Percentiles rank a stretch among this genome's conserved stretches.
phyloP scores from a whole-genome alignment of 805 yeast species.

The Lachancea sp. region DNA sequence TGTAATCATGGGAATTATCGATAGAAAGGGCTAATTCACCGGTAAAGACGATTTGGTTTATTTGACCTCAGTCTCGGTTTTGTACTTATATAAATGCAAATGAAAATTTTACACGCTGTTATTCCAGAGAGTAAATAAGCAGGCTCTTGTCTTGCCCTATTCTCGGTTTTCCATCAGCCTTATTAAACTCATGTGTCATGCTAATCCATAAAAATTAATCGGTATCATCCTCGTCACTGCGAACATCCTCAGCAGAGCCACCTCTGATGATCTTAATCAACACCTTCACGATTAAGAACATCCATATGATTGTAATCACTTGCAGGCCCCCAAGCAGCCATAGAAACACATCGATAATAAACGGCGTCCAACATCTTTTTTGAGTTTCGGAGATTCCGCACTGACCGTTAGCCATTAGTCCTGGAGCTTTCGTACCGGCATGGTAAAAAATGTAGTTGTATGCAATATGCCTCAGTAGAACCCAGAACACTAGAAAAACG shows the following conservation, averaged over 20 bases:
- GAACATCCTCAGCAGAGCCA: constrained; percentile 70
- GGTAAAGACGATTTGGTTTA: background rate
- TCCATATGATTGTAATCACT: constrained; percentile 61
- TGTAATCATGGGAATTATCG: background rate
- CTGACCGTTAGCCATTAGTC: constrained; percentile 40
- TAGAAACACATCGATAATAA: constrained; percentile 42
- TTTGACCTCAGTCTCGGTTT: background rate
- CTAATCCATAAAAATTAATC: constrained; percentile 5
- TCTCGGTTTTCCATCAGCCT: background rate
- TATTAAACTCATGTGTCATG: background rate
- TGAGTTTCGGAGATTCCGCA: constrained; percentile 34
- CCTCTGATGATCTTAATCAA: constrained; percentile 61
- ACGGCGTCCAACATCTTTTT: constrained; percentile 47
- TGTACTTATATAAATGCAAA: constrained; percentile 3
- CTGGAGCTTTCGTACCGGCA: constrained; percentile 42
- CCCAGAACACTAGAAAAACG: constrained; percentile 63
- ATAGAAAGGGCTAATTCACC: background rate
- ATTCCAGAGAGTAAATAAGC: too few relatives aligned
- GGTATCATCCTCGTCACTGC: constrained; percentile 72
- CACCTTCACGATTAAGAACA: constrained; percentile 64
- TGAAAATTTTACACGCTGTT: background rate
- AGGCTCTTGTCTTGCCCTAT: background rate
- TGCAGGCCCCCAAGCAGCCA: constrained; percentile 60
- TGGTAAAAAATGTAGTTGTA: constrained; percentile 63
- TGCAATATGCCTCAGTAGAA: constrained; percentile 62